Conservation (phyloP, 495 filamentous ascomycete species). For the Cudoniella acicularis region DNA sequence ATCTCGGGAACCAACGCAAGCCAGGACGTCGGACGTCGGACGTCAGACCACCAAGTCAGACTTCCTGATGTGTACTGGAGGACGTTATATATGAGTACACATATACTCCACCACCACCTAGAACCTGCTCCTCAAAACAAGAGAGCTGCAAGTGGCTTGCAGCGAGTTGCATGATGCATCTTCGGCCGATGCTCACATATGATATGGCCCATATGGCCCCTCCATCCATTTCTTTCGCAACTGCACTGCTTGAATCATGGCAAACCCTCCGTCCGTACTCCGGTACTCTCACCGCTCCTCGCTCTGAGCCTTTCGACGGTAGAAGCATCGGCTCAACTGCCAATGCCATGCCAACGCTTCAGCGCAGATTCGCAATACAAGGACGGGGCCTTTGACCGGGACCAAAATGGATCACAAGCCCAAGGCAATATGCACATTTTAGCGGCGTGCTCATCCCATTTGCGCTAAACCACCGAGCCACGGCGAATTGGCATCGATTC, state of each 20-base stretch:
- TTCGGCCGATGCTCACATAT: neutral
- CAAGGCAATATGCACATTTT: neutral
- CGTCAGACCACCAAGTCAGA: too few species aligned
- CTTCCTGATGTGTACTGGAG: too few species aligned
- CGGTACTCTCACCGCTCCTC: neutral
- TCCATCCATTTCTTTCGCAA: neutral
- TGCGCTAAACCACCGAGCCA: neutral
- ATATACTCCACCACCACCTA: neutral
- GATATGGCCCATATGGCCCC: neutral
- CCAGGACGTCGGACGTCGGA: too few species aligned
- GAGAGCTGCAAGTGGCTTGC: neutral
- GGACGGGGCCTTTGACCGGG: neutral
- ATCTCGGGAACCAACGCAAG: too few species aligned
- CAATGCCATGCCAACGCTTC: neutral
- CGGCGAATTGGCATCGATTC: neutral
- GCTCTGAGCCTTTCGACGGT: neutral
- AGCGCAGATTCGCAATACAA: too few species aligned
- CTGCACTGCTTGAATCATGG: too few species aligned
- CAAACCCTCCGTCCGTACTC: neutral
- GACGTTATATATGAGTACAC: neutral
- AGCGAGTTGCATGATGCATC: neutral
- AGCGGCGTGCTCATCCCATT: neutral
- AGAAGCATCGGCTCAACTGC: neutral
- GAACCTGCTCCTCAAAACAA: neutral
- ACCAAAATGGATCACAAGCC: neutral